Conservation (phyloP, 768 basidiomycete genomes). For the Lactifluus piperatus region DNA sequence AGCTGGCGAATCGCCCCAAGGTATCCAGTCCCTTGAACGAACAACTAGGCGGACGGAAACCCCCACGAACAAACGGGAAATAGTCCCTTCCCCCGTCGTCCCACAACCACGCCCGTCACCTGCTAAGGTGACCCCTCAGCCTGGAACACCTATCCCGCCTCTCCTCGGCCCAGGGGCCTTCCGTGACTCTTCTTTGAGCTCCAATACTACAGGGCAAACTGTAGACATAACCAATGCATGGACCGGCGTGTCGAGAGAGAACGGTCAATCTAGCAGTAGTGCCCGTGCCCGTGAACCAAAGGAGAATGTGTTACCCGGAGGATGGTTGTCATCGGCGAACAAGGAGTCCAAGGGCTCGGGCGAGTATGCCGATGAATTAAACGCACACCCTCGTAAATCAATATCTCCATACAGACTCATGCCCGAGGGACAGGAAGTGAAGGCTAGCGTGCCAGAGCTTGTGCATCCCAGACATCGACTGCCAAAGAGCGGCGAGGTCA, state of each 20-base stretch:
- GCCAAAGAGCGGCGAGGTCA: slow-evolving; percentile 55
- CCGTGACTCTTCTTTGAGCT: slow-evolving; percentile 58
- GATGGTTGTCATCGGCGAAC: slow-evolving; percentile 21
- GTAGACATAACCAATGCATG: slow-evolving; percentile 51
- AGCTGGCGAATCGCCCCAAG: not conserved
- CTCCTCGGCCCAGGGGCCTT: slow-evolving; percentile 53
- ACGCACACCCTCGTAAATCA: not conserved
- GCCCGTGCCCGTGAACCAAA: not conserved
- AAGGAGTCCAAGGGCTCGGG: not conserved
- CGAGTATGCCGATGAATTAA: not conserved
- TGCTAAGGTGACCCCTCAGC: slow-evolving; percentile 19
- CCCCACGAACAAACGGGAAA: not conserved
- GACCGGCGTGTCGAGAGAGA: slow-evolving; percentile 40
- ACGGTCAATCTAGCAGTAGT: not conserved
- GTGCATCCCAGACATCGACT: slow-evolving; percentile 33
- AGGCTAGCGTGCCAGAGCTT: slow-evolving; percentile 46
- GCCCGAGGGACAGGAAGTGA: slow-evolving; percentile 27
- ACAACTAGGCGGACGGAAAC: not conserved
- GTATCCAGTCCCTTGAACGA: not conserved
- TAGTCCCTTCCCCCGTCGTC: not conserved
- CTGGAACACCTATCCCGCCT: slow-evolving; percentile 29
- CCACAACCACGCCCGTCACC: slow-evolving; percentile 2
- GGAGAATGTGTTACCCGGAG: slow-evolving; percentile 16
- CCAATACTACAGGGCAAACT: slow-evolving; percentile 37
- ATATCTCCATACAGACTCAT: not conserved